Evolutionary conservation across 495 filamentous ascomycete genomes (phyloP), one percentile per base, ranked within the genome.

Genomic region (Neurospora sp.): DNA sequence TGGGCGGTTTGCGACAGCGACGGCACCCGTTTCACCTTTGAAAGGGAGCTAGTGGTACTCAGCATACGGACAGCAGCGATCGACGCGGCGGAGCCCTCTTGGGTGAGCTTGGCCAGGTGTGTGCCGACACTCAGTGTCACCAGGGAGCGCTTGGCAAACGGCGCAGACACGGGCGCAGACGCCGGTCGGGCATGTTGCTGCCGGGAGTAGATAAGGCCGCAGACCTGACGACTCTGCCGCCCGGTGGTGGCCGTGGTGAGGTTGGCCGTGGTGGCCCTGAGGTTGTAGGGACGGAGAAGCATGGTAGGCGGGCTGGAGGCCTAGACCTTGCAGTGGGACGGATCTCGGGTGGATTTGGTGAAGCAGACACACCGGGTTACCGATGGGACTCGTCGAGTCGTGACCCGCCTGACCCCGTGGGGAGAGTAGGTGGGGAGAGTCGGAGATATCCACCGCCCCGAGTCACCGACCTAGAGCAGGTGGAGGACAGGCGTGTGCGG

Each of bases 181-280:
- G 54, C 54, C 54, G 54, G 54, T 34, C 54, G 54, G 28, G 54
- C 54, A 66, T 66, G 28, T 66, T 66, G 54, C 69, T 74, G 75
- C 21, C 70, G 76, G 38, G 72, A 73, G 34, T 71, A 69, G 71
- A 77, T 70, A 72, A 79, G 70, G 70, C 74, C 76, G 73, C 80
- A 80, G 43, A 76, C 59, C 71, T 76, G 80, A 73, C 77, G 79
- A 48, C 78, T 71, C 59, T 69, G 77, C 38, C 11, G 24, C 21
- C 11, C 48, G 48, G 48, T 28, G 24, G n/a, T 31, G 54, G 54
- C 13, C 28, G 54, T 62, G 54, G 28, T 66, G 54, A 66, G 54
- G 54, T 19, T 34, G 54, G 13, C 54, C 28, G 28, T 31, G 54
- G 54, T 62, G 72, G 73, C 36, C 73, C 72, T 34, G 78, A 59